phyloP scores from a whole-genome alignment of 176 grass and related monocot genomes.

The Bolboschoenus planiculmis region DNA sequence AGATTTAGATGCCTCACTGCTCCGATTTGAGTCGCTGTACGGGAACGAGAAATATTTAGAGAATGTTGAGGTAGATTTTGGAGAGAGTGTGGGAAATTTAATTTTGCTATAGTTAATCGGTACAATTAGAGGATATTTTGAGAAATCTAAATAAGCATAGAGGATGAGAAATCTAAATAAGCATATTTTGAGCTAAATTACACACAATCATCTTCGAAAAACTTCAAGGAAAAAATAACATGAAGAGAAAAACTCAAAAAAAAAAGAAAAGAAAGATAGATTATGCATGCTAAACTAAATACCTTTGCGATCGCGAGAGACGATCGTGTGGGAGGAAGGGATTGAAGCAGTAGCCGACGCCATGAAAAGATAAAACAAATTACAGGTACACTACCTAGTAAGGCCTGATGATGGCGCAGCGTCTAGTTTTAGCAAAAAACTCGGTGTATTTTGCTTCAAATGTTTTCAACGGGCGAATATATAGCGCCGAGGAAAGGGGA shows the following conservation, averaged over 20 bases:
- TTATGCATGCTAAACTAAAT: neutral
- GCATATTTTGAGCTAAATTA: neutral
- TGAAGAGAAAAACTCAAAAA: neutral
- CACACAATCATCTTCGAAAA: neutral
- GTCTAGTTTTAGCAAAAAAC: conserved; percentile 23
- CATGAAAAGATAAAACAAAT: conserved; percentile 29
- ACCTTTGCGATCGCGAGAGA: conserved; percentile 62
- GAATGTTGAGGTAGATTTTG: neutral
- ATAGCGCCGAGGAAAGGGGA: conserved; percentile 27
- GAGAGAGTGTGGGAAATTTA: neutral
- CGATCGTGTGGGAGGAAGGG: conserved; percentile 46
- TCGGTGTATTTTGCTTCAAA: conserved; percentile 18
- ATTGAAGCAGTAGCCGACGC: conserved; percentile 69
- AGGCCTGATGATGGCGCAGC: neutral
- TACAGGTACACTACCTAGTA: neutral
- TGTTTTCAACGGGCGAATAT: conserved; percentile 18
- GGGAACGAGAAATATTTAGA: neutral
- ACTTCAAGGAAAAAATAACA: neutral
- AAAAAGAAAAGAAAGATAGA: neutral
- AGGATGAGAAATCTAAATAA: no score
- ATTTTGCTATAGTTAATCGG: neutral
- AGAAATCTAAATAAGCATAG: no score
- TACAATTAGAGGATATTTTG: neutral
- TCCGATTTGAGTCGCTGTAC: conserved; percentile 42
- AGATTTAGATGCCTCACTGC: conserved; percentile 39